Base-by-base conservation (phyloP, 2,329 filamentous ascomycete genomes). In the Curvularia spicifera region DNA sequence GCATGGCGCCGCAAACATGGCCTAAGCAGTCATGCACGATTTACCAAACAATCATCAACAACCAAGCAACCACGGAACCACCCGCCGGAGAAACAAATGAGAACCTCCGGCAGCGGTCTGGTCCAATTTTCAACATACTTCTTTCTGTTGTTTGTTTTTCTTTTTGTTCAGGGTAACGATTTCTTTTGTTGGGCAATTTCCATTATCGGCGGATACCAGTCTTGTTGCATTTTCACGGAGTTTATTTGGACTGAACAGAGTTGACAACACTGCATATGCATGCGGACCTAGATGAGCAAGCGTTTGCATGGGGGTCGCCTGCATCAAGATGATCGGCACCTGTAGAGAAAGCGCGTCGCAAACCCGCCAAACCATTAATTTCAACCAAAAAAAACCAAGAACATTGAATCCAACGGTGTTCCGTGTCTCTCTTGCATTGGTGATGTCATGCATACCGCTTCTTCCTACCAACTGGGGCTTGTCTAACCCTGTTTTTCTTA, bases 1-100 rank as follows among this genome's bases (percentile, higher is more conserved):
- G 64, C 66, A 64, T 49, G 68, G 68, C 49, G 67, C 56, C 2
- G 65, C 67, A 49, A 65, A 63, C 51, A 68, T 70, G 59, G 71
- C 68, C 39, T 74, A 63, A 59, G 33, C 22, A 33, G 31, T 18
- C 4, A 31, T 22, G 37, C 18, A 24, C 18, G 28, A 35, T 26
- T 28, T 9, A 49, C 28, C 53, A 39, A 46, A 39, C 33, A 35
- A n/a, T 18, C 24, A 47, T 31, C 47, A 39, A 33, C 13, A 39
- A 31, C 37, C 9, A 46, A 48, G 40, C 12, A 39, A 44, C 20
- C 22, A 35, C 20, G 15, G 42, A 15, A 20, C 44, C 39, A 13
- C 40, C 13, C n/a, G 13, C 12, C 28, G 44, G 45, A 58, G 56
- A 4, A 22, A 54, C 51, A 58, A 35, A 58, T n/a, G 56, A 58